Evolutionary conservation across 2,329 filamentous ascomycete genomes (phyloP), one percentile per base, ranked within the genome.

Genomic region (Paracorniculantispora psalliotae): DNA sequence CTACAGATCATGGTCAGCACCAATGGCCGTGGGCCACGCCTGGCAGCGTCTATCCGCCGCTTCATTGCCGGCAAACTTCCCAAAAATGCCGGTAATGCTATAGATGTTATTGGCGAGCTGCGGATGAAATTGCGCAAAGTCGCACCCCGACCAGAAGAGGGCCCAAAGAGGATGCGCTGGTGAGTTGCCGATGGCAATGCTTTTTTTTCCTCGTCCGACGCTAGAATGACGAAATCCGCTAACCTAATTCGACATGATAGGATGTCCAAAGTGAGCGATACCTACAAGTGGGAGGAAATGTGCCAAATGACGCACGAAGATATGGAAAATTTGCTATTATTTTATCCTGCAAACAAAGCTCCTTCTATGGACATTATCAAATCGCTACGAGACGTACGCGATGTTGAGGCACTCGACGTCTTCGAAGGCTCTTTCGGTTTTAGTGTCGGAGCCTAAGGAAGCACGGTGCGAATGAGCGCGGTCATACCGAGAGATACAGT

Each of bases 1-100:
- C 75, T 99, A 61, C 94, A 99, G 78, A 88, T 99, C 68, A 99
- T 99, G 94, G 93, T 99, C 66, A 96, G 90, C 77, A 99, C 94
- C 37, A 99, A 97, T 72, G 94, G 94, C 55, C 97, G 96, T 71
- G 94, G 94, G 0, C 94, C 94, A 0, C 87, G 93, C 70, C 77
- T 99, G 63, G 94, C 94, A 10, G 93, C 91, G 65, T 87, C 92
- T 50, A 89, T 99, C 53, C 80, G 93, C 57, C 83, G 88, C 69
- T 85, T 89, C 69, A 96, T 99, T 64, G 92, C 91, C 19, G 81
- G 79, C 21, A 81, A 79, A 51, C 76, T 99, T 59, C 94, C 94
- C 1, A 76, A 78, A 19, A 91, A 94, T 64, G 88, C 90, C 30
- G 94, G 94, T 9, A 85, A 87, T 51, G 94, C 94, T 7, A 92